Percentiles rank a stretch among this genome's conserved stretches.
phyloP scores from a whole-genome alignment of 768 basidiomycete genomes.

The Lactifluus echinatus region DNA sequence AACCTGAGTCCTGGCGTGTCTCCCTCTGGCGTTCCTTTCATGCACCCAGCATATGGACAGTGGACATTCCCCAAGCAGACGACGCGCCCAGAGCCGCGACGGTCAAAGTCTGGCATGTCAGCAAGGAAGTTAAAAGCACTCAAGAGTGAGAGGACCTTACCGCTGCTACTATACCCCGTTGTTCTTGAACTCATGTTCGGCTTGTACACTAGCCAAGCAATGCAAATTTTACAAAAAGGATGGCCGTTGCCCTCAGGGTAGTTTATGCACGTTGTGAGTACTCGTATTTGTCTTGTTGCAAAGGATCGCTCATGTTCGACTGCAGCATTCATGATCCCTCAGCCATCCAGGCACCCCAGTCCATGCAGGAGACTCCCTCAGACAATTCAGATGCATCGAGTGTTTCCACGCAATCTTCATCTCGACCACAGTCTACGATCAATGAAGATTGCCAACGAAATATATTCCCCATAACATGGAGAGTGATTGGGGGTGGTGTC shows the following conservation, averaged over 20 bases:
- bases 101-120: constrained; percentile 6
- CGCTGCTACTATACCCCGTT: background rate
- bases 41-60: background rate
- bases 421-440: background rate
- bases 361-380: background rate
- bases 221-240: constrained; percentile 19
- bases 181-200: background rate
- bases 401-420: background rate
- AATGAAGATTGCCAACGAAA: constrained; percentile 25
- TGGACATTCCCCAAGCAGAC: background rate
- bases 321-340: constrained; percentile 12
- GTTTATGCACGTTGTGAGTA: constrained; percentile 18
- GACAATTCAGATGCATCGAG: background rate
- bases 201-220: constrained; percentile 11
- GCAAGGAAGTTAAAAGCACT: constrained; percentile 16
- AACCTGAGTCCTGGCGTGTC: constrained; percentile 4
- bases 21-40: constrained; percentile 7
- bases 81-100: constrained; percentile 2
- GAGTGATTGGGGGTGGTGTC: constrained; percentile 75
- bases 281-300: background rate
- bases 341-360: background rate
- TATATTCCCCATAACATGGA: constrained; percentile 62
- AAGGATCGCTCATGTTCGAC: background rate
- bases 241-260: constrained; percentile 17
- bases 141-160: constrained; percentile 14